A percentile compares a stretch with the other conserved stretches of the same genome.
Conservation (phyloP, 306 rosid genomes). For the Casuarina equisetifolia region DNA sequence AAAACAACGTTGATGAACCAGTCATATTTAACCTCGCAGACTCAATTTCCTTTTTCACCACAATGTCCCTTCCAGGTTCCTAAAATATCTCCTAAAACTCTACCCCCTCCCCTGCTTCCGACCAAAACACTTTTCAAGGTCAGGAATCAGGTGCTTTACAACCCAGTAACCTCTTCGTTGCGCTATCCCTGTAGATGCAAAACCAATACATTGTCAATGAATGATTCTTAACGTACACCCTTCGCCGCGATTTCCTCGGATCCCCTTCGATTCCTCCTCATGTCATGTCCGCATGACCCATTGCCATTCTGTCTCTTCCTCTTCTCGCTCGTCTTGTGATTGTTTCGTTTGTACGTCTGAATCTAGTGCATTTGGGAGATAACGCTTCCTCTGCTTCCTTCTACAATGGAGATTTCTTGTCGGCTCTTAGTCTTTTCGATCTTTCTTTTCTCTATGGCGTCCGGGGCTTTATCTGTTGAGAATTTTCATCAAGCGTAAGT, state of each 20-base stretch:
- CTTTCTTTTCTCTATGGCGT: slow-evolving; percentile 38
- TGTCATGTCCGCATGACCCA: slow-evolving; percentile 13
- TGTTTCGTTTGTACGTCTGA: slow-evolving; percentile 19
- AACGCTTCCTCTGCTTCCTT: slow-evolving; percentile 16
- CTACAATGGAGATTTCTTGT: slow-evolving; percentile 44
- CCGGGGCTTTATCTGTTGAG: slow-evolving; percentile 48
- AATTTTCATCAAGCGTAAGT: slow-evolving; percentile 78
- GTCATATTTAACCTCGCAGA: neutral
- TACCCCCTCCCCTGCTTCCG: neutral
- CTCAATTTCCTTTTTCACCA: neutral
- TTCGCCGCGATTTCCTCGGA: slow-evolving; percentile 41
- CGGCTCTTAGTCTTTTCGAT: slow-evolving; percentile 41
- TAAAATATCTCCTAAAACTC: neutral
- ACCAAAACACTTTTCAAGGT: neutral
- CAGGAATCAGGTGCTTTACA: neutral
- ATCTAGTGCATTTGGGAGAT: slow-evolving; percentile 33
- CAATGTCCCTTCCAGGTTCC: too few species aligned
- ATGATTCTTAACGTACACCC: slow-evolving; percentile 65
- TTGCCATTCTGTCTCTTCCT: slow-evolving; percentile 3
- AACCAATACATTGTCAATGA: neutral
- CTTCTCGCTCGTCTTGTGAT: slow-evolving; percentile 17
- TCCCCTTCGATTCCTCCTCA: slow-evolving; percentile 44
- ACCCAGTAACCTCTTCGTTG: neutral
- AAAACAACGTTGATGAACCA: neutral
- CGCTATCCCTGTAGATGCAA: neutral